These are phyloP conservation scores for Euphorbia pulcherrima DNA, from an alignment of 345 rosid species.

Conservation along the genomic window DNA sequence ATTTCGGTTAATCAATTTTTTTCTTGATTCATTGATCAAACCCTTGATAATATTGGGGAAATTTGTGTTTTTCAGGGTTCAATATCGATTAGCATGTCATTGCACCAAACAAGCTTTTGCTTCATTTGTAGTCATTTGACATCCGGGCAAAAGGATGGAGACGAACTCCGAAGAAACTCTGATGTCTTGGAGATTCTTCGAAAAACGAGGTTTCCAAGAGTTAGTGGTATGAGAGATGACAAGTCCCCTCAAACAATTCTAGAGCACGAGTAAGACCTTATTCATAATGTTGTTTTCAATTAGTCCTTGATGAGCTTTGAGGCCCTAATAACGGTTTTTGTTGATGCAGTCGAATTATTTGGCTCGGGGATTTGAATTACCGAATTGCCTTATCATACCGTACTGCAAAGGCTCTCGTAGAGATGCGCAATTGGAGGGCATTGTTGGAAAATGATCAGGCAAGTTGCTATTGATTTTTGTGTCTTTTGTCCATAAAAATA, in stretches of 20 bases:
- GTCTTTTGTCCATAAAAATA: neutral
- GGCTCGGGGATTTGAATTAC: slow-evolving; percentile 98
- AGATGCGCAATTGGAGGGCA: slow-evolving; percentile 92
- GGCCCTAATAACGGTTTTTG: slow-evolving; percentile 5
- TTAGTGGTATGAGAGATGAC: slow-evolving; percentile 53
- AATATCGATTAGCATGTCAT: slow-evolving; percentile 90
- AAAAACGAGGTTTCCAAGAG: slow-evolving; percentile 91
- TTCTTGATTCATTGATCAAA: slow-evolving; percentile 16
- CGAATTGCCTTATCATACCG: slow-evolving; percentile 86
- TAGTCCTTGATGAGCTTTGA: neutral
- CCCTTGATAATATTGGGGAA: slow-evolving; percentile 5
- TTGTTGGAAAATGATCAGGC: slow-evolving; percentile 94
- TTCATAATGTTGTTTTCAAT: neutral
- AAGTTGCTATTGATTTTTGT: neutral
- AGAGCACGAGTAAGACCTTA: slow-evolving; percentile 69
- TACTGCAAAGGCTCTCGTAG: slow-evolving; percentile 85
- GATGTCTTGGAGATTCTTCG: slow-evolving; percentile 94
- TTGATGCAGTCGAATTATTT: slow-evolving; percentile 68
- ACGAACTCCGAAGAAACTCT: slow-evolving; percentile 83
- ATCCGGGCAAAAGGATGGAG: slow-evolving; percentile 98
- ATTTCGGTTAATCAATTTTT: slow-evolving; percentile 12
- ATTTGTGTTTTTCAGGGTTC: slow-evolving; percentile 69
- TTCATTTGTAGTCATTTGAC: slow-evolving; percentile 94
- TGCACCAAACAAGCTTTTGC: slow-evolving; percentile 94
- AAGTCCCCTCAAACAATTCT: slow-evolving; percentile 82